Evolutionary conservation across 257 asterid species (phyloP), one percentile per base, ranked within the genome.

Genomic region (Verbascum thapsus): DNA sequence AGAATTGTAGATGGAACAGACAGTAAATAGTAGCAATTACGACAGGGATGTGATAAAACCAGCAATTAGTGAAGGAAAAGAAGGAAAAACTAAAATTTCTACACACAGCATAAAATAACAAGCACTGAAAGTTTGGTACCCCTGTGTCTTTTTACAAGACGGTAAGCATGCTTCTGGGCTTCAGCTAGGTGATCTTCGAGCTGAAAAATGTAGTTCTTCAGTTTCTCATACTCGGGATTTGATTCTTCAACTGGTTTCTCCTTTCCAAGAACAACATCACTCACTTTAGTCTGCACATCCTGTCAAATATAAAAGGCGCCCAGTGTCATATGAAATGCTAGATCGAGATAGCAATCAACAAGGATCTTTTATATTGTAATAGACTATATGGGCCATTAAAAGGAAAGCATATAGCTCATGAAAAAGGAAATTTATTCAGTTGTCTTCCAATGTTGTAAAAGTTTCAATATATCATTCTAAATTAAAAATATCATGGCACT

Each of bases 241-340:
- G 99, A 83, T 80, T 94, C 99, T 80, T 90, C 99, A 71, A 88
- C 92, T 55, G 94, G 97, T 53, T 90, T 94, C 74, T 94, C 99
- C 85, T 94, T 94, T 49, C 99, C 99, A 72, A 89, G 96, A 70
- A 94, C 95, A 45, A 82, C 99, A 71, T 90, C 99, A 71, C 96
- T 94, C 79, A 94, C 97, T 78, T 51, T 90, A 40, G 96, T 83
- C 72, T 94, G 99, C 44, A 94, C 91, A 19, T 90, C 99, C 99
- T 94, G 85, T 67, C 78, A 78, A 73, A 47, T 51, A 35, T 60
- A 18, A 57, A 60, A 42, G 55, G 47, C 4, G 12, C 8, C 22
- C 67, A 49, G 26, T n/a, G 62, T 72, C 66, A 71, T 17, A 66
- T 45, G 63, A 30, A 63, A 62, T 35, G 37, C 19, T 23, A 53